Base-by-base conservation (phyloP, 306 rosid species). In the Urtica urens region DNA sequence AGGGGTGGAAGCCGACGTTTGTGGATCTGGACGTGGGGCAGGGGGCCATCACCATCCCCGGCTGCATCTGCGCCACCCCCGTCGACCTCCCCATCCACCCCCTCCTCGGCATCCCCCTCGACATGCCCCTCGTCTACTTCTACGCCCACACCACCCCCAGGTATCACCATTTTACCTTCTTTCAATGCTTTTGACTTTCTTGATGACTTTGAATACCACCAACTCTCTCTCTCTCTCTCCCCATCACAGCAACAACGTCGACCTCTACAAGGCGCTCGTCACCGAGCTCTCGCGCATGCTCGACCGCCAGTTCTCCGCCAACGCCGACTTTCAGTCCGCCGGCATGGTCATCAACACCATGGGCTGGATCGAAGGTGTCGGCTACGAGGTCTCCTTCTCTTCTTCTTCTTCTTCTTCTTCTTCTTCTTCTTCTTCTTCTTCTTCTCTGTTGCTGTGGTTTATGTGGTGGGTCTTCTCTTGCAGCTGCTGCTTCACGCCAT, bases 281-380 rank as follows among this genome's bases (percentile, higher is more conserved):
- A 90, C 79, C 74, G 99, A 85, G 79, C 94, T 90, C 28, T 63
- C 95, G 19, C 82, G 76, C 43, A 72, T 85, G 67, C 72, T 85
- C 42, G 99, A 81, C 73, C 79, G 78, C 55, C 99, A 85, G 51
- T 73, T 90, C 67, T 15, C 87, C 55, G 86, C 87, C 57, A 90
- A 73, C 66, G 59, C 82, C 51, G 95, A 90, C 65, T 82, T 92
- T 53, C 77, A 72, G 71, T 95, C 99, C 67, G 81, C 99, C 10
- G 99, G 99, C 37, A 73, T 90, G 96, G 96, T 90, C 49, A 77
- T 90, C 66, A 90, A 90, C 71, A 90, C 99, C 28, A 85, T 90
- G 99, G 99, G 99, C 37, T 90, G 99, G 99, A 85, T 85, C 53
- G 96, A 90, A 62, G 94, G 96, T 61, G 72, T 78, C 27, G 99